Evolutionary conservation across 1,284 basidiomycete genomes (phyloP).

Genomic region (Naganishia albida): DNA sequence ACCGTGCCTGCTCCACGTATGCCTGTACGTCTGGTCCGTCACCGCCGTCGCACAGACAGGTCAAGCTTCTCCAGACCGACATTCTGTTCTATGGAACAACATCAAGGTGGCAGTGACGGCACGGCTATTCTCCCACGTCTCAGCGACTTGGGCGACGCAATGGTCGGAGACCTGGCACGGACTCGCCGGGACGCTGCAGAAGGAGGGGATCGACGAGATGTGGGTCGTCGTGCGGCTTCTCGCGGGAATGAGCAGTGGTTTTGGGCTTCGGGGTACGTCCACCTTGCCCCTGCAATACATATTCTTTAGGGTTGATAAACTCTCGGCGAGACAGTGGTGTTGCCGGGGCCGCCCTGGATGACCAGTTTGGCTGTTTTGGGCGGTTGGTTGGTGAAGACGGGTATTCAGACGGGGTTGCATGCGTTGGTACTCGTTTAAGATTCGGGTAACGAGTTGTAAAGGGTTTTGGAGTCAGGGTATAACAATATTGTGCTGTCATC

Average conservation of each 20-base stretch:
- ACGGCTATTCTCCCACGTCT: too few relatives aligned
- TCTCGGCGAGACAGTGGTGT: constrained; percentile 30
- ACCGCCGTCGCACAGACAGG: constrained; percentile 43
- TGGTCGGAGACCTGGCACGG: neutral
- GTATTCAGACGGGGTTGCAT: constrained; percentile 18
- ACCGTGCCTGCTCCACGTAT: constrained; percentile 78
- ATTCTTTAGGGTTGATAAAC: neutral
- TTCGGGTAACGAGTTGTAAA: neutral
- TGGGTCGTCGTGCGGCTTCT: constrained; percentile 82
- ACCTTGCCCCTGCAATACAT: neutral
- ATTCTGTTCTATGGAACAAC: too few relatives aligned
- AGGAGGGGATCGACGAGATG: constrained; percentile 64
- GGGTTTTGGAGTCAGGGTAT: neutral
- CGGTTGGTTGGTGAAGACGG: constrained; percentile 70
- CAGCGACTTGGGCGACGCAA: too few relatives aligned
- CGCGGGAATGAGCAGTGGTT: constrained; percentile 78
- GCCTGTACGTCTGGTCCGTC: constrained; percentile 79
- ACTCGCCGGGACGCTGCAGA: constrained; percentile 3
- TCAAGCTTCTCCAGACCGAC: constrained; percentile 35
- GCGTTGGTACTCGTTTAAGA: neutral
- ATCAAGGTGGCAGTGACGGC: too few relatives aligned
- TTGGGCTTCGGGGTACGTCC: constrained; percentile 63
- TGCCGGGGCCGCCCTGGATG: constrained; percentile 62
- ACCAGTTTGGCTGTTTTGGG: constrained; percentile 73
- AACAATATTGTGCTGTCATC: too few relatives aligned